phyloP scores from a whole-genome alignment of 2,329 filamentous ascomycete species.

The Pestalotiopsis sp. region DNA sequence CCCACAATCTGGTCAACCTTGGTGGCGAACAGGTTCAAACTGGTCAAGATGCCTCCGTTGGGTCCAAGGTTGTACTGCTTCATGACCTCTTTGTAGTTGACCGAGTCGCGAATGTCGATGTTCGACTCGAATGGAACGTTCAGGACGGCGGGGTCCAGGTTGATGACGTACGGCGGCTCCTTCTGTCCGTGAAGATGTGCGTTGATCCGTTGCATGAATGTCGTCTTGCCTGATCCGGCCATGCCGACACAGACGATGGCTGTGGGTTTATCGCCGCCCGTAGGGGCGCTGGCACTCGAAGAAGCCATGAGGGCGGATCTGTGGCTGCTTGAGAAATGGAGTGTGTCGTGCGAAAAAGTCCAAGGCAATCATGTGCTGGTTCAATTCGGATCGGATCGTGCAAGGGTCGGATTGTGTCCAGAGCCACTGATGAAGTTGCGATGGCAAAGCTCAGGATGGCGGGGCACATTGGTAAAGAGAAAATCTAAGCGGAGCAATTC shows the following conservation, averaged over 20 bases:
- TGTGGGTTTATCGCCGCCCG: conserved; percentile 55
- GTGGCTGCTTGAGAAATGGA: background rate
- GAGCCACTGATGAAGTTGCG: background rate
- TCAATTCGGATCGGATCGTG: background rate
- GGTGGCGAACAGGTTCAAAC: conserved; percentile 93
- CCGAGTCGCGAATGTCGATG: conserved; percentile 97
- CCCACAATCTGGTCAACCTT: conserved; percentile 95
- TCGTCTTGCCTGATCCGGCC: conserved; percentile 99
- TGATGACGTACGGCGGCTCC: conserved; percentile 89
- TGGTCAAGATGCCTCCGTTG: conserved; percentile 95
- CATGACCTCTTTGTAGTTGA: conserved; percentile 99
- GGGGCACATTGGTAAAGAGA: background rate
- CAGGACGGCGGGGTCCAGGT: conserved; percentile 93
- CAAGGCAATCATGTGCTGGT: background rate
- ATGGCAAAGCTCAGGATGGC: background rate
- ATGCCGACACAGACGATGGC: conserved; percentile 95
- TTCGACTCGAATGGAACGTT: conserved; percentile 95
- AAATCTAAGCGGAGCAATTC: conserved; percentile 3
- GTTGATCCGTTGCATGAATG: conserved; percentile 98
- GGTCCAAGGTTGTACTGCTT: conserved; percentile 97
- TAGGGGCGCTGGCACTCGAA: conserved; percentile 15
- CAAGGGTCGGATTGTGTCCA: background rate
- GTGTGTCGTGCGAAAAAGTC: background rate
- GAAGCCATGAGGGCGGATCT: conserved; percentile 2
- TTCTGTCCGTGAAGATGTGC: conserved; percentile 83